Evolutionary conservation across 192 early-diverging fungal species (phyloP), one percentile per base, ranked within the genome.

Genomic region (Backusella australiensis): DNA sequence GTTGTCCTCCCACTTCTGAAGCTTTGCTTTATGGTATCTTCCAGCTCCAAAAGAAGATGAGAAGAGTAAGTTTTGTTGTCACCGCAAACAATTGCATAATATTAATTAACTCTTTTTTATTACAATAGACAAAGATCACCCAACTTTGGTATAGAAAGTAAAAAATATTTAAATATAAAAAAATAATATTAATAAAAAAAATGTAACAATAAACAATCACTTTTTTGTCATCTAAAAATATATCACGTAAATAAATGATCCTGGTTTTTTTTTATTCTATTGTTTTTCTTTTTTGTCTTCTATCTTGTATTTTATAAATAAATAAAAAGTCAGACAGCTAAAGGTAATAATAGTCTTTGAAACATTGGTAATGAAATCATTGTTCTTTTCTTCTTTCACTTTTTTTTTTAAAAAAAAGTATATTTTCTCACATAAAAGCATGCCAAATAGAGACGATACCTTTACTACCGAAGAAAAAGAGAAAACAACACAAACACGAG

Each of bases 41-140:
- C 77, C 97, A 97, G 87, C 90, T 99, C 72, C 97, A 99, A 78
- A 99, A 99, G 90, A 99, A 99, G 91, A 97, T 99, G 85, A 89
- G 94, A 84, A 90, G 97, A 80, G 81, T 79, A 73, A 79, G 78
- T 79, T 21, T 21, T 35, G 38, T 49, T 66, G 34, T 26, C 12
- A 69, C 17, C 15, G 26, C 12, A 46, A 44, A 14, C 14, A 14
- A 4, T 44, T 19, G 14, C 42, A 44, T 19, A 12, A 44, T 44
- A 44, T 44, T 44, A 44, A 44, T 17, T 44, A 52, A 72, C 26
- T 39, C 38, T 44, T 52, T 23, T 72, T 9, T 26, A 41, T 39
- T 38, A 4, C 39, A 65, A 65, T 74, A 79, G 78, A 83, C 81
- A 73, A 89, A 90, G 72, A 88, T 90, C 56, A 92, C 92, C 42